phyloP scores from a whole-genome alignment of 2,329 filamentous ascomycete species.

The Pseudogymnoascus sp. region DNA sequence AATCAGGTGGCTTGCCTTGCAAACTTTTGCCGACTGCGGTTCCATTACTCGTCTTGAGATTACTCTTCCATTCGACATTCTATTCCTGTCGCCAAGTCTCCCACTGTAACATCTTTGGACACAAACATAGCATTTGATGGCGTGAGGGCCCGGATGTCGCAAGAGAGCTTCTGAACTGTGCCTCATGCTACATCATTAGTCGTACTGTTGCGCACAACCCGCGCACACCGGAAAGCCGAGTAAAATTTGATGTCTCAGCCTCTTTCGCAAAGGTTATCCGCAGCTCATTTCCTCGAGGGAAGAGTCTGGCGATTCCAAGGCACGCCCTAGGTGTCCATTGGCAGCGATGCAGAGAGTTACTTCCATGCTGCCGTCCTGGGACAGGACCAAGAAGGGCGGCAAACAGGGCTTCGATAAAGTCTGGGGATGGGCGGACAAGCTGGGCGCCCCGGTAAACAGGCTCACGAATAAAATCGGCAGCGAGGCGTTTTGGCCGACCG shows the following conservation, averaged over 20 bases:
- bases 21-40: neutral
- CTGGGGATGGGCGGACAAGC: slow-evolving; percentile 58
- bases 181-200: neutral
- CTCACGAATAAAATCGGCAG: slow-evolving; percentile 73
- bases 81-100: neutral
- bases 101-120: neutral
- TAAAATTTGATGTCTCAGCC: slow-evolving; percentile 9
- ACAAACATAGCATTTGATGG: neutral
- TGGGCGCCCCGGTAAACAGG: slow-evolving; percentile 68
- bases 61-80: neutral
- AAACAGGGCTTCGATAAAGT: slow-evolving; percentile 69
- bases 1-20: neutral
- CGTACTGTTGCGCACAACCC: neutral
- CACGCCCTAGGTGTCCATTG: neutral
- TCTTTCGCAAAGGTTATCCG: neutral
- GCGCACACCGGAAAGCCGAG: neutral
- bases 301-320: neutral
- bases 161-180: slow-evolving; percentile 1
- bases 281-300: neutral
- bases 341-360: slow-evolving; percentile 27
- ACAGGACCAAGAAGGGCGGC: slow-evolving; percentile 43
- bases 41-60: neutral
- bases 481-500: slow-evolving; percentile 80
- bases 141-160: neutral
- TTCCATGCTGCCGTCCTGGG: slow-evolving; percentile 39